phyloP scores from a whole-genome alignment of 257 asterid species.

The Petrea volubilis region DNA sequence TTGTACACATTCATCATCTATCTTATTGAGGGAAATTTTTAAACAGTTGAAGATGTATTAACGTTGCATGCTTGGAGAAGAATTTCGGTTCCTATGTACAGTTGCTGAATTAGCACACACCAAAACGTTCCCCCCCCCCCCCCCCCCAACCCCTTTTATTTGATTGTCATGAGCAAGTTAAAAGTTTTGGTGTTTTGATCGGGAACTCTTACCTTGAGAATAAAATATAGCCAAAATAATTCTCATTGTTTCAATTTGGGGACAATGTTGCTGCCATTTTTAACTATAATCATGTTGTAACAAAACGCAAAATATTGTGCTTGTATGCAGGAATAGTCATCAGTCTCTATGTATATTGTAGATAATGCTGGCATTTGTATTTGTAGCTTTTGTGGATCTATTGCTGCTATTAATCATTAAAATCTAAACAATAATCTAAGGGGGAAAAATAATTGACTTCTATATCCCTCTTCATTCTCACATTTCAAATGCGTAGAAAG shows the following conservation, averaged over 20 bases:
- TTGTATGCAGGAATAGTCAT: not conserved
- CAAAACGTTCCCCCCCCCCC: not conserved
- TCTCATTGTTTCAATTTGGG: not conserved
- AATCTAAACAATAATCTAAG: not conserved
- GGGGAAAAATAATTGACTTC: too few relatives aligned
- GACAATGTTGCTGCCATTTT: not conserved
- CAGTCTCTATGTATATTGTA: not conserved
- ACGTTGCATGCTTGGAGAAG: conserved; percentile 22
- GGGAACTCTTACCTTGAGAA: not conserved
- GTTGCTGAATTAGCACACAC: not conserved
- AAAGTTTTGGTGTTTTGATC: not conserved
- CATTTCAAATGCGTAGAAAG: too few relatives aligned
- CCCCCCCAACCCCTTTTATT: too few relatives aligned
- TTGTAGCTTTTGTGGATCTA: not conserved
- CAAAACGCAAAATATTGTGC: not conserved
- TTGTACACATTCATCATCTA: not conserved
- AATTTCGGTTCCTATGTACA: conserved; percentile 20
- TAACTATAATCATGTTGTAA: not conserved
- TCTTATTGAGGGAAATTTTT: not conserved
- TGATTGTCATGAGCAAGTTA: not conserved
- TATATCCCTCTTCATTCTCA: too few relatives aligned
- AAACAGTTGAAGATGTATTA: conserved; percentile 1
- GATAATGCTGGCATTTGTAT: not conserved
- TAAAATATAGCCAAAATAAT: not conserved
- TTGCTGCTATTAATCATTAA: not conserved